phyloP scores from a whole-genome alignment of 1,284 basidiomycete genomes.

The Pisolithus thermaeus region DNA sequence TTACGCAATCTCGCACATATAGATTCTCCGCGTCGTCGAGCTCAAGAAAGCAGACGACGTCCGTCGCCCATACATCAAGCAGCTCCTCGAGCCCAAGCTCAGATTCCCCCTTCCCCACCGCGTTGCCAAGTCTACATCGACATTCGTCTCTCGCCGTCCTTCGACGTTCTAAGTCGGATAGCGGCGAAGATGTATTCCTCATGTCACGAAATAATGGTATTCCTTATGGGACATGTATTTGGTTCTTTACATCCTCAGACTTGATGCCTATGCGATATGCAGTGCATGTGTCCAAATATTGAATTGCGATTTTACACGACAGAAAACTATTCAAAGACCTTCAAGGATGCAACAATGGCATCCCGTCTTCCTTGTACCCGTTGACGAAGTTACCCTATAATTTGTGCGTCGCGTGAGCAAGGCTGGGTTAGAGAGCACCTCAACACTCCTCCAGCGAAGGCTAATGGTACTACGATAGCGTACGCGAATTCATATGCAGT shows the following conservation, averaged over 20 bases:
- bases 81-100: constrained; percentile 85
- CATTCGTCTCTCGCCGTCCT: constrained; percentile 70
- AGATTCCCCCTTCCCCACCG: constrained; percentile 99
- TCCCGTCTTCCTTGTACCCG: constrained; percentile 70
- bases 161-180: constrained; percentile 49
- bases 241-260: constrained; percentile 3
- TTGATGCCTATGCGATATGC: constrained; percentile 10
- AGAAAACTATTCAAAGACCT: too few relatives aligned
- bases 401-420: constrained; percentile 84
- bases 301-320: not conserved
- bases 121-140: constrained; percentile 48
- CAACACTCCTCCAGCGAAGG: not conserved
- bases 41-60: constrained; percentile 90
- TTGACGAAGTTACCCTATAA: constrained; percentile 40
- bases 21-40: constrained; percentile 93
- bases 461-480: too few relatives aligned
- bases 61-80: constrained; percentile 96
- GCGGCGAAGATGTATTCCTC: not conserved
- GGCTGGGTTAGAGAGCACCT: constrained; percentile 73
- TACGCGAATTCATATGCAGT: too few relatives aligned
- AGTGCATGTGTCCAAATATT: constrained; percentile 4
- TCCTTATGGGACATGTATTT: constrained; percentile 6
- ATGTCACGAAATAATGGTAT: not conserved
- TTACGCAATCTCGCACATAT: constrained; percentile 26
- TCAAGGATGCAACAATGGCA: constrained; percentile 80